phyloP scores from a whole-genome alignment of 805 yeast species.

The Wickerhamiella sergipiensis region DNA sequence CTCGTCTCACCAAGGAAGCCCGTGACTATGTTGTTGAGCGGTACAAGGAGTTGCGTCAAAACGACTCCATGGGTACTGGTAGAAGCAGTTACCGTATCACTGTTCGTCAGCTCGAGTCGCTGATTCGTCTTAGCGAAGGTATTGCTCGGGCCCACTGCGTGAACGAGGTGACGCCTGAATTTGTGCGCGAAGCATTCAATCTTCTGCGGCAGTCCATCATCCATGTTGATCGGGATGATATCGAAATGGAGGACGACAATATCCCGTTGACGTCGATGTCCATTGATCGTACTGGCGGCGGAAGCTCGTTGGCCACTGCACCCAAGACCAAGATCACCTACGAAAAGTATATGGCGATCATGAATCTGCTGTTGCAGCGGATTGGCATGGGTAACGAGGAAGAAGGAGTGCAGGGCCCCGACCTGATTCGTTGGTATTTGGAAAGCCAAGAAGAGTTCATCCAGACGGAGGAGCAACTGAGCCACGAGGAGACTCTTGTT shows the following conservation, averaged over 20 bases:
- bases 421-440: conserved; percentile 71
- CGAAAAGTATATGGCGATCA: conserved; percentile 75
- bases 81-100: conserved; percentile 86
- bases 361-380: conserved; percentile 60
- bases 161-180: conserved; percentile 66
- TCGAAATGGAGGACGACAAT: conserved; percentile 65
- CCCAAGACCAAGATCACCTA: conserved; percentile 51
- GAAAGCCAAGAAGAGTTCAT: conserved; percentile 58
- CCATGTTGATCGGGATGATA: conserved; percentile 86
- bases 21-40: conserved; percentile 60
- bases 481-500: conserved; percentile 56
- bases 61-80: conserved; percentile 76
- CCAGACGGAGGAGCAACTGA: conserved; percentile 53
- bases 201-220: conserved; percentile 81
- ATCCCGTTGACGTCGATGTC: conserved; percentile 21
- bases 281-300: conserved; percentile 12
- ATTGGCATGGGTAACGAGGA: conserved; percentile 36
- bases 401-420: conserved; percentile 52
- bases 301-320: not conserved
- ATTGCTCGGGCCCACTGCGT: conserved; percentile 95
- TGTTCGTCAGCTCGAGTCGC: conserved; percentile 74
- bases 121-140: conserved; percentile 88
- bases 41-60: conserved; percentile 74
- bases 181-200: conserved; percentile 89
- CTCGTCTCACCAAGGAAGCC: conserved; percentile 71